These are phyloP conservation scores for Xylaria acuta DNA, from an alignment of 495 filamentous ascomycete genomes.

Conservation along the genomic window DNA sequence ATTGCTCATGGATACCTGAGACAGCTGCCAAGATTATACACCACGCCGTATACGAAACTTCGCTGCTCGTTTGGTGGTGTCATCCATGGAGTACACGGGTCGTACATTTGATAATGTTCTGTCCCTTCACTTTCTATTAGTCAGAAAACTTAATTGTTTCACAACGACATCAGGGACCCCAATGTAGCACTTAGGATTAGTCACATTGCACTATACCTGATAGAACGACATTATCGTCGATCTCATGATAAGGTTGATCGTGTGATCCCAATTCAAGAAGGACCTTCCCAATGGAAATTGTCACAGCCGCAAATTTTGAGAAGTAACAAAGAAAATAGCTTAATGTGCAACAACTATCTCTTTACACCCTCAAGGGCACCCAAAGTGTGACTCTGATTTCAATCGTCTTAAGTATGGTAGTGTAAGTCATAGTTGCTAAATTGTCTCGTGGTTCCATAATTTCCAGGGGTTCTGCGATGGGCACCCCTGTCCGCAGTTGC, in stretches of 20 bases:
- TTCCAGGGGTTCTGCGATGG: neutral
- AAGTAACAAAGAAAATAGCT: neutral
- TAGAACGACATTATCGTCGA: neutral
- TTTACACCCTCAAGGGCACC: neutral
- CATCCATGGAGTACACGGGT: neutral
- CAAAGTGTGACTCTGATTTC: neutral
- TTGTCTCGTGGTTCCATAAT: neutral
- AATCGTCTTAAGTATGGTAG: neutral
- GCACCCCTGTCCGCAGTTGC: neutral
- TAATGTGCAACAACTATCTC: neutral
- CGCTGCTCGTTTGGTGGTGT: neutral
- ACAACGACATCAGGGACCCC: neutral
- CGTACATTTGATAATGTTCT: neutral
- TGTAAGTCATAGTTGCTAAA: neutral
- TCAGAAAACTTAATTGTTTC: constrained; percentile 2
- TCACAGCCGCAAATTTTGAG: neutral
- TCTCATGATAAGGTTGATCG: constrained; percentile 6
- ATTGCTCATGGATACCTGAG: neutral
- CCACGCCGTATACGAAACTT: neutral
- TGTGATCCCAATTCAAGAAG: neutral
- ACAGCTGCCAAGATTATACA: neutral
- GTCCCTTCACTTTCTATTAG: neutral
- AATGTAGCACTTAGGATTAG: neutral
- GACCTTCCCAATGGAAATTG: neutral
- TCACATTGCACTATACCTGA: neutral